Percentiles rank a stretch among this genome's conserved stretches.
Evolutionary conservation across 1,284 basidiomycete species (phyloP).

Genomic region (Cryptococcus sp.): DNA sequence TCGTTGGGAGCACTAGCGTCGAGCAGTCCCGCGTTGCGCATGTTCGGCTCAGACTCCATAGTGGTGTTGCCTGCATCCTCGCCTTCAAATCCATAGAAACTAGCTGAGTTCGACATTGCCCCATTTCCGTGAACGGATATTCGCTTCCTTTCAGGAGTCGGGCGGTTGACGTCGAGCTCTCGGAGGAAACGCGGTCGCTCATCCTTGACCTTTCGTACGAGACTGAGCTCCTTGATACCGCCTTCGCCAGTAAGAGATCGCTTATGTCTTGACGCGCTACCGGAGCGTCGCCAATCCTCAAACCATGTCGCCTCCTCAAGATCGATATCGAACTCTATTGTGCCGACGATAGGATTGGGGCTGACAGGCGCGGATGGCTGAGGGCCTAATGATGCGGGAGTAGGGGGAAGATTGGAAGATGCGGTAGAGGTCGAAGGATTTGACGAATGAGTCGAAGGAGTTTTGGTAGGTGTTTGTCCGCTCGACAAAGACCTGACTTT

Average conservation of each 20-base stretch:
- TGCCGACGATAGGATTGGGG: conserved; percentile 38
- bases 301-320: conserved; percentile 44
- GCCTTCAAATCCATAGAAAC: conserved; percentile 14
- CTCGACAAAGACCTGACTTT: conserved; percentile 11
- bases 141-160: conserved; percentile 1
- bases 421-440: conserved; percentile 15
- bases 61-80: conserved; percentile 11
- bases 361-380: conserved; percentile 1
- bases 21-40: conserved; percentile 12
- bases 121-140: conserved; percentile 10
- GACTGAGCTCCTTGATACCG: conserved; percentile 34
- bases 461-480: conserved; percentile 13
- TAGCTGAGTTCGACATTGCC: conserved; percentile 20
- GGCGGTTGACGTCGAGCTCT: conserved; percentile 26
- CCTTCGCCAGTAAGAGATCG: conserved; percentile 8
- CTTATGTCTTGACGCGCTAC: conserved; percentile 15
- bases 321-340: conserved; percentile 52
- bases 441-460: conserved; percentile 12
- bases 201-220: conserved; percentile 33
- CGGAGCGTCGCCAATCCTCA: conserved; percentile 31
- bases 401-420: conserved; percentile 21
- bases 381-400: conserved; percentile 23
- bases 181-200: conserved; percentile 33
- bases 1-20: conserved; percentile 10
- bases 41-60: conserved; percentile 1